Evolutionary conservation across 345 rosid species (phyloP), one percentile per base, ranked within the genome.

Genomic region (Rhizophora apiculata): DNA sequence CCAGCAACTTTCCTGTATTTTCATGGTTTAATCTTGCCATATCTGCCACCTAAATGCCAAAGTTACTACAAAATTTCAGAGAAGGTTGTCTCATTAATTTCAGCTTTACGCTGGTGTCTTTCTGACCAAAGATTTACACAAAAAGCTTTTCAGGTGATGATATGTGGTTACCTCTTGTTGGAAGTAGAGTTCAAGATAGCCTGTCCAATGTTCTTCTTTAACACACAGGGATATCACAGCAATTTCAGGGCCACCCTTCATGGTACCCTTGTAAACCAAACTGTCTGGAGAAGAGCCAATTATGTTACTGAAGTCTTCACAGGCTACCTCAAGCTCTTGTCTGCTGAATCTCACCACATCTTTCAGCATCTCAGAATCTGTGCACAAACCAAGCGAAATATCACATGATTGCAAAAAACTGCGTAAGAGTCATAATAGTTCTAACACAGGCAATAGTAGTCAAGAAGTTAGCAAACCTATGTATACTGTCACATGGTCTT

Each of bases 301-400:
- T 60, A 96, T 90, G 77, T 96, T 96, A 85, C 98, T 96, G 77
- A 92, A 96, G 82, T 96, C 98, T 87, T 96, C 99, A 74, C 98
- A 96, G 43, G 99, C 98, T 63, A 89, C 90, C 85, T 96, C 99
- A 65, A 96, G 97, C 69, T 89, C 98, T 82, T 88, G 97, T 79
- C 96, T 90, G 71, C 91, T 84, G 76, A 82, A 89, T 82, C 89
- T 92, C n/a, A 66, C 76, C 11, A 96, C 87, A 64, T 87, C 91
- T 70, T 92, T 92, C 80, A 95, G 84, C 79, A 86, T 72, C 81
- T 92, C 97, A 49, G 96, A 78, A 82, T 95, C 99, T 95, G 89
- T 54, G 53, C n/a, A 62, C 36, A 21, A 69, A 19, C 11, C 58
- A 34, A 29, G 5, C 9, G 21, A 10, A 55, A 62, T 16, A 51